Evolutionary conservation across 1,139 yeast genomes (phyloP).

Genomic region (Geotrichum candidum): DNA sequence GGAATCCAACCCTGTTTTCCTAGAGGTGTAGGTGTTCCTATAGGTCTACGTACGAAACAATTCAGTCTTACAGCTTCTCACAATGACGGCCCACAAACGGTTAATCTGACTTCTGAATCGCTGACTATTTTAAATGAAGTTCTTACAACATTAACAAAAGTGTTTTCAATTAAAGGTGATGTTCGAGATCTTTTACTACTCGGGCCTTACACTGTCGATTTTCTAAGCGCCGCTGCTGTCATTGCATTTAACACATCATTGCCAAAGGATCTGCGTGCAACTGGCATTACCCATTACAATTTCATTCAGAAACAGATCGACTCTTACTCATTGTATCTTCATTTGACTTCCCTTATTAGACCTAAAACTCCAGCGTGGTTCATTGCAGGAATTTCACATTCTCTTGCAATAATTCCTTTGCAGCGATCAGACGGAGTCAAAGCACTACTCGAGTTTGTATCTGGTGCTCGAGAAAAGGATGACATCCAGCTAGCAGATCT

Average conservation of each 20-base stretch:
- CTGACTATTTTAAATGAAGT: constrained; percentile 36
- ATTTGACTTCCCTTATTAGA: constrained; percentile 29
- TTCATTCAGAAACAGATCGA: constrained; percentile 26
- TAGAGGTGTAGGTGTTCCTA: constrained; percentile 55
- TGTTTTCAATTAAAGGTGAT: constrained; percentile 62
- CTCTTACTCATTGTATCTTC: constrained; percentile 31
- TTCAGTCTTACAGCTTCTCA: constrained; percentile 3
- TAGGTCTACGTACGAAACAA: constrained; percentile 46
- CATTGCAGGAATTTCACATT: constrained; percentile 36
- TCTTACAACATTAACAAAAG: constrained; percentile 41
- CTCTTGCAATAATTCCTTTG: constrained; percentile 50
- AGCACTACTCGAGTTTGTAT: constrained; percentile 65
- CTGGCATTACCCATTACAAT: constrained; percentile 12
- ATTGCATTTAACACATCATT: constrained; percentile 42
- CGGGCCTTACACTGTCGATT: constrained; percentile 54
- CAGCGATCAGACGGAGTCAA: constrained; percentile 63
- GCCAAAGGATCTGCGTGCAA: constrained; percentile 1
- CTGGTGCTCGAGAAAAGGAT: constrained; percentile 71
- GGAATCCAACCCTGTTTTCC: constrained; percentile 66
- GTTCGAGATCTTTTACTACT: constrained; percentile 33
- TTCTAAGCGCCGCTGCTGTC: constrained; percentile 51
- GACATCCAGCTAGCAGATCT: constrained; percentile 56
- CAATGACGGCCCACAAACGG: neutral
- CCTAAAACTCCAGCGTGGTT: constrained; percentile 33
- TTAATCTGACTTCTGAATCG: constrained; percentile 1